These are phyloP conservation scores for Gonapodya prolifera DNA, from an alignment of 192 early-diverging fungal genomes.

Conservation along the genomic window DNA sequence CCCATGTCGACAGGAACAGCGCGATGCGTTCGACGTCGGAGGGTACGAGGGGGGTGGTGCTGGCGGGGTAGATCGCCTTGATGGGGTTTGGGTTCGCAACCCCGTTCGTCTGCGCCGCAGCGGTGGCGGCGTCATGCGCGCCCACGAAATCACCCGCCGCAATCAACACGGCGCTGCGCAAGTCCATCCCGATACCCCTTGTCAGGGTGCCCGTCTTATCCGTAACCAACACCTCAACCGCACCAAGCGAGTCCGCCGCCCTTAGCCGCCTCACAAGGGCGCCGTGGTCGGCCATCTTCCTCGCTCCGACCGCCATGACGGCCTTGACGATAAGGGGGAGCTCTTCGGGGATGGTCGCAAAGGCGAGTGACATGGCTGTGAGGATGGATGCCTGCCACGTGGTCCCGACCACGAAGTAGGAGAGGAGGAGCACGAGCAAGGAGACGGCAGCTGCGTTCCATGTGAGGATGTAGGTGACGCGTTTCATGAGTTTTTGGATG, in stretches of 20 bases:
- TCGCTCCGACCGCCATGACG: conserved; percentile 17
- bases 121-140: no score
- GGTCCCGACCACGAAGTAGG: neutral
- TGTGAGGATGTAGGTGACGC: neutral
- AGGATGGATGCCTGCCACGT: conserved; percentile 15
- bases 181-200: no score
- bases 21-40: no score
- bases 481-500: neutral
- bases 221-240: conserved; percentile 47
- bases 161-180: neutral
- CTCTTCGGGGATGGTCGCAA: conserved; percentile 30
- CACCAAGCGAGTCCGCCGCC: conserved; percentile 49
- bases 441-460: neutral
- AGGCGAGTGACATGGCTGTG: conserved; percentile 21
- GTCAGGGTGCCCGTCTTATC: conserved; percentile 68
- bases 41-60: no score
- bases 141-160: neutral
- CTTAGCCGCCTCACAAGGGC: conserved; percentile 49
- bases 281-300: conserved; percentile 16
- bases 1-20: no score
- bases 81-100: no score
- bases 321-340: conserved; percentile 27
- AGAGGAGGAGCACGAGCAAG: neutral
- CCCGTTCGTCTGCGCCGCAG: no score
- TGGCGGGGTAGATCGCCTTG: no score